Percentiles rank a stretch among this genome's conserved stretches.
These are phyloP conservation scores for Maudiozyma humilis DNA, from an alignment of 1,139 yeast genomes.

Conservation along the genomic window DNA sequence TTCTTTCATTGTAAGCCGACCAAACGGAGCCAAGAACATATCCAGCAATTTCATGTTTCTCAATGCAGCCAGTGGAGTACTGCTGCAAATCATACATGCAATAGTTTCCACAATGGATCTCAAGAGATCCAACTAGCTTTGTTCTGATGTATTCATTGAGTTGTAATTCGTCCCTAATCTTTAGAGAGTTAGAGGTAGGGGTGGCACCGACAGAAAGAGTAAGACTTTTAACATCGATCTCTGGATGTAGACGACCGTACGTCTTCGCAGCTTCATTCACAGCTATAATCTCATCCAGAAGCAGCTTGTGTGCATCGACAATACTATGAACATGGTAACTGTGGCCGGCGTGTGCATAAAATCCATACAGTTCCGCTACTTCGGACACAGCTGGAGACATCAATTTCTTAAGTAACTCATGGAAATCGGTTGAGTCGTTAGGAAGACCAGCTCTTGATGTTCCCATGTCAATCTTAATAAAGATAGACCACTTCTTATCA, in stretches of 20 bases:
- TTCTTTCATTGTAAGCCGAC: conserved; percentile 46
- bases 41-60: conserved; percentile 43
- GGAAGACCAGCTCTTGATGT: conserved; percentile 56
- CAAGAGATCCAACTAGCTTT: conserved; percentile 43
- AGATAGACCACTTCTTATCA: conserved; percentile 44
- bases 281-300: conserved; percentile 48
- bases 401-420: conserved; percentile 31
- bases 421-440: conserved; percentile 31
- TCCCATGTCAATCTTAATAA: conserved; percentile 54
- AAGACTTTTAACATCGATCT: conserved; percentile 9
- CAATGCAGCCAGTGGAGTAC: conserved; percentile 54
- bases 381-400: conserved; percentile 26
- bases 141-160: conserved; percentile 37
- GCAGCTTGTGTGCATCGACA: conserved; percentile 40
- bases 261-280: conserved; percentile 42
- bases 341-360: conserved; percentile 76
- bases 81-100: conserved; percentile 70
- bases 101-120: conserved; percentile 75
- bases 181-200: conserved; percentile 66
- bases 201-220: conserved; percentile 62
- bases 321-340: conserved; percentile 48
- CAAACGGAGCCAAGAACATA: conserved; percentile 56
- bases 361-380: conserved; percentile 48
- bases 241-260: conserved; percentile 21
- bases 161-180: conserved; percentile 14